Evolutionary conservation across 192 early-diverging fungal genomes (phyloP), one percentile per base, ranked within the genome.

Genomic region (Podila clonocystis): DNA sequence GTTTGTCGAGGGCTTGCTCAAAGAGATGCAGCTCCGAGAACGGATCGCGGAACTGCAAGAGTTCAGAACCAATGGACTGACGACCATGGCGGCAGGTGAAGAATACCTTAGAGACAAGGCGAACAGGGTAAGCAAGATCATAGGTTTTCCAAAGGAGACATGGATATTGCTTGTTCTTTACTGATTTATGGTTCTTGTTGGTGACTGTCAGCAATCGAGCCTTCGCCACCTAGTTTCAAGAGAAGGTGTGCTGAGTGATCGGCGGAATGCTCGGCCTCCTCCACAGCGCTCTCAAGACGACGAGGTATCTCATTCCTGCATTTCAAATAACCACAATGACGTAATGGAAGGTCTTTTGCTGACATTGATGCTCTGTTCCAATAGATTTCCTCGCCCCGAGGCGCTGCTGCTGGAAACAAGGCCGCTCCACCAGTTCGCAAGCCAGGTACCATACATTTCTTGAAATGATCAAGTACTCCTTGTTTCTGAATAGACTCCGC

Each of bases 51-150:
- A 94, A 75, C 84, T 98, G 30, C 96, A 97, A 70, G 95, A 97
- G 76, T 98, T 91, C 86, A 86, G 95, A 38, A 88, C 92, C 62
- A 96, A 95, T 75, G 97, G 97, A n/a, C 86, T 97, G 26, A 94
- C 91, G 4, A 90, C 92, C 0, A 78, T 91, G 7, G 85, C 85
- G 24, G 92, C 95, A 48, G 93, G 93, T 1, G 86, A 90, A 24
- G 91, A 93, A 29, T 98, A 94, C 70, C 89, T 93, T 58, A 74
- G 82, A n/a, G 90, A 93, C 50, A 90, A 91, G 65, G 75, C 85
- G 7, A 87, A 90, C 55, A 74, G 84, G 29, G 75, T 89, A 55
- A 52, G 84, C 24, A 55, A 9, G 52, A 26, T 55, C 8, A 6
- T 24, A 1, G 22, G 26, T 19, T n/a, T 55, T 26, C 52, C 19